Base-by-base conservation (phyloP, 2,329 filamentous ascomycete genomes). In the Fusarium sp. region DNA sequence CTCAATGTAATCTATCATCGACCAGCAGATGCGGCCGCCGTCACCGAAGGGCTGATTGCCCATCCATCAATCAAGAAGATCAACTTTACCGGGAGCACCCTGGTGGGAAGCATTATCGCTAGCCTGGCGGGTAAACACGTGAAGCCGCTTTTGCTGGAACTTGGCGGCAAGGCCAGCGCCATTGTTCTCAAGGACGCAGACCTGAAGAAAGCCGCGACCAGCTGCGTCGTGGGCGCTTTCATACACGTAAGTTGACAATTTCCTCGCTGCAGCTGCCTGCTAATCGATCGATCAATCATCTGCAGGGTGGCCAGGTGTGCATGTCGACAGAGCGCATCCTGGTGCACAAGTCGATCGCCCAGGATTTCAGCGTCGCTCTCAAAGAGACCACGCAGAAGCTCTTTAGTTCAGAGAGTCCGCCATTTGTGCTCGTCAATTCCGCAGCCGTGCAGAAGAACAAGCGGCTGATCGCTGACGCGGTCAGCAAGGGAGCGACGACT, bases 261-360 rank as follows among this genome's bases (percentile, higher is more conserved):
- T 6, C 27, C 41, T 22, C 9, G n/a, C 6, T 43, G 41, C 41
- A 24, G 41, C 3, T 27, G 54, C 7, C 18, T 50, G 24, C 45
- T 50, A 24, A 50, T n/a, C n/a, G n/a, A n/a, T n/a, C 45, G 24
- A 45, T 45, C 22, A 5, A 50, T 50, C 29, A 50, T 10, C 45
- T 16, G 45, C 31, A 48, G 71, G 59, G 61, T 4, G 94, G 94
- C 0, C 94, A 97, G 84, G 90, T 96, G 52, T 97, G 94, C 87
- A 96, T 97, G 94, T 88, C 89, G n/a, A 96, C 94, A 0, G 94
- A 97, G 83, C 88, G 91, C 24, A 92, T 96, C 48, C 77, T 91
- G 11, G 86, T 90, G 7, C 87, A 90, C 80, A 50, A 50, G 45
- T 50, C 24, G 14, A 50, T 50, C 45, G 45, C 45, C 2, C 22